Evolutionary conservation across 176 grass and related monocot genomes (phyloP).

Genomic region (Oryza coarctata): DNA sequence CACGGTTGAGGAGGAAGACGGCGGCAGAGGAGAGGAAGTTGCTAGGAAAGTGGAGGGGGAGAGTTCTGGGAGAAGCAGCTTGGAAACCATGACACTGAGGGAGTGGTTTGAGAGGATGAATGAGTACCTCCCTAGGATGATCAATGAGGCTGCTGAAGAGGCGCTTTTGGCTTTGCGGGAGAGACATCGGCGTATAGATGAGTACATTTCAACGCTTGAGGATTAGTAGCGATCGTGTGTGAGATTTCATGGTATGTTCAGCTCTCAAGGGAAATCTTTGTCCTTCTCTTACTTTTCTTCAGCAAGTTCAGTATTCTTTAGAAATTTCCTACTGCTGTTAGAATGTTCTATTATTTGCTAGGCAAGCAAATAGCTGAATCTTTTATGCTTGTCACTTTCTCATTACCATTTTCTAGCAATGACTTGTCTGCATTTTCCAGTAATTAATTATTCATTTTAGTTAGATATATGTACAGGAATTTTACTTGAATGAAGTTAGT

Average conservation of each 20-base stretch:
- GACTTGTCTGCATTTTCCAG: not conserved
- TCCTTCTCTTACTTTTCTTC: not conserved
- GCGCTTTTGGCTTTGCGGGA: slow-evolving; percentile 48
- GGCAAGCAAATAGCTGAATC: not conserved
- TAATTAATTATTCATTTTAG: not conserved
- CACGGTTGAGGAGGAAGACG: slow-evolving; percentile 8
- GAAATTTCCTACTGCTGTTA: not conserved
- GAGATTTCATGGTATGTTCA: slow-evolving; percentile 32
- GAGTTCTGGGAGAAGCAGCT: slow-evolving; percentile 3
- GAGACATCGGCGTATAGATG: slow-evolving; percentile 33
- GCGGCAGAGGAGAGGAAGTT: slow-evolving; percentile 15
- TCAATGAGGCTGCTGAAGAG: slow-evolving; percentile 54
- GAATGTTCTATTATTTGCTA: not conserved
- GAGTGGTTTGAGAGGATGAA: slow-evolving; percentile 79
- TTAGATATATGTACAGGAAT: not conserved
- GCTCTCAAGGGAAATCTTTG: not conserved
- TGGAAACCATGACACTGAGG: slow-evolving; percentile 73
- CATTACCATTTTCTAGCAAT: slow-evolving; percentile 7
- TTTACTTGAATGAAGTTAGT: not conserved
- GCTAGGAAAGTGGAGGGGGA: not conserved
- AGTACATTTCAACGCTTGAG: slow-evolving; percentile 42
- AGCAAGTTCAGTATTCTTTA: not conserved
- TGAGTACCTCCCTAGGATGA: slow-evolving; percentile 42
- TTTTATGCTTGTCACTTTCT: slow-evolving; percentile 5
- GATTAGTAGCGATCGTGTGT: slow-evolving; percentile 12